Evolutionary conservation across 164 flowering plant genomes (phyloP).

Genomic region (Sedum album): DNA sequence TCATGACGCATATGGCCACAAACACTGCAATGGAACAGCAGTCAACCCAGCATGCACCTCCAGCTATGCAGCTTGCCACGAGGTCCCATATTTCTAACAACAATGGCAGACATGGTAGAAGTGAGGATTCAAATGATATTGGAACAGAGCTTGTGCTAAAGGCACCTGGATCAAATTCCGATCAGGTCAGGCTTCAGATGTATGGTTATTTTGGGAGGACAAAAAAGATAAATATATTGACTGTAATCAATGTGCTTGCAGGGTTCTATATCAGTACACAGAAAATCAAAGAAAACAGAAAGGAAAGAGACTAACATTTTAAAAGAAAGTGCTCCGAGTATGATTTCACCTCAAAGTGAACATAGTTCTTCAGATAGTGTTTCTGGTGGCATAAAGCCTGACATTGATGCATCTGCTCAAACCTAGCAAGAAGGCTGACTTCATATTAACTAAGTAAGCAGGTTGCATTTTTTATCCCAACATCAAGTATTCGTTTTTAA

Average conservation of each 20-base stretch:
- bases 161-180: constrained; percentile 30
- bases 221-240: no score
- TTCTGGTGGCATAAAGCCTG: constrained; percentile 18
- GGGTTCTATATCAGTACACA: constrained; percentile 23
- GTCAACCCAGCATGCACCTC: constrained; percentile 32
- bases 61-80: constrained; percentile 29
- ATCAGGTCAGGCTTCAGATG: constrained; percentile 21
- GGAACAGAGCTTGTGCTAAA: constrained; percentile 36
- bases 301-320: constrained; percentile 16
- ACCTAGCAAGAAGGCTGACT: background rate
- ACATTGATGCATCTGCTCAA: constrained; percentile 10
- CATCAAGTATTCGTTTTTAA: background rate
- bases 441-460: background rate
- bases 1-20: constrained; percentile 51
- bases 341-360: constrained; percentile 30
- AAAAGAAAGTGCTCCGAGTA: constrained; percentile 27
- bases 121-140: constrained; percentile 28
- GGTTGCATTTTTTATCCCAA: background rate
- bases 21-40: constrained; percentile 46
- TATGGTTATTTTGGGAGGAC: background rate
- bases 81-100: constrained; percentile 40
- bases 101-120: constrained; percentile 35
- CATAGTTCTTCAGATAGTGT: constrained; percentile 35
- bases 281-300: constrained; percentile 13
- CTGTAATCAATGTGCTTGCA: constrained; percentile 11